Evolutionary conservation across 176 grass and related monocot species (phyloP).

Genomic region (Ananas comosus): DNA sequence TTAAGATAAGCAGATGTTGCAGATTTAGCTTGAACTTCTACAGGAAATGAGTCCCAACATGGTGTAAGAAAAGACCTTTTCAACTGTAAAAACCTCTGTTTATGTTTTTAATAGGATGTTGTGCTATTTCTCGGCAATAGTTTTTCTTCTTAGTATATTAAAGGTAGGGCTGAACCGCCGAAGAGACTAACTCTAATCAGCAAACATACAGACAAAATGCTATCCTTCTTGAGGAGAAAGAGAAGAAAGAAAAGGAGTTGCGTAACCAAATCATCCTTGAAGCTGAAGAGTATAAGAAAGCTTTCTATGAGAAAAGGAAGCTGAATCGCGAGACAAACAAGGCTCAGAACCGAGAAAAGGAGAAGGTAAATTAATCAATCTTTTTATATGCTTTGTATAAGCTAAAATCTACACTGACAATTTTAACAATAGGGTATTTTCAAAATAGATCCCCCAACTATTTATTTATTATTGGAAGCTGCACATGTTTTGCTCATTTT

Average conservation of each 20-base stretch:
- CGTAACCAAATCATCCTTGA: constrained; percentile 64
- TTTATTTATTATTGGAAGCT: no score
- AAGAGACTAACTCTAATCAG: not conserved
- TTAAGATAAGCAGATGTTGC: not conserved
- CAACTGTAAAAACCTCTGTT: not conserved
- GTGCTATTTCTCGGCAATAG: not conserved
- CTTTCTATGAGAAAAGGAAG: constrained; percentile 64
- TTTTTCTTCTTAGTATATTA: not conserved
- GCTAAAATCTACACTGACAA: no score
- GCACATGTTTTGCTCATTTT: no score
- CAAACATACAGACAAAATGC: constrained; percentile 53
- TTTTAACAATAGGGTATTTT: no score
- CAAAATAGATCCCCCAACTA: no score
- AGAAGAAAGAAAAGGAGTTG: constrained; percentile 65
- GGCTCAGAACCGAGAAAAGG: constrained; percentile 63
- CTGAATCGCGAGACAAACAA: constrained; percentile 58
- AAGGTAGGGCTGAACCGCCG: not conserved
- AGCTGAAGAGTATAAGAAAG: constrained; percentile 56
- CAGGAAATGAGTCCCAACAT: not conserved
- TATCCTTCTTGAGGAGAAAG: constrained; percentile 66
- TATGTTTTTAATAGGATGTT: not conserved
- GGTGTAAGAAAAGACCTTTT: not conserved
- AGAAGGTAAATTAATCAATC: constrained; percentile 37
- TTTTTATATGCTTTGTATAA: no score
- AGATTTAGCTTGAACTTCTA: not conserved